phyloP scores from a whole-genome alignment of 164 flowering plant species.

The Pachysandra terminalis region DNA sequence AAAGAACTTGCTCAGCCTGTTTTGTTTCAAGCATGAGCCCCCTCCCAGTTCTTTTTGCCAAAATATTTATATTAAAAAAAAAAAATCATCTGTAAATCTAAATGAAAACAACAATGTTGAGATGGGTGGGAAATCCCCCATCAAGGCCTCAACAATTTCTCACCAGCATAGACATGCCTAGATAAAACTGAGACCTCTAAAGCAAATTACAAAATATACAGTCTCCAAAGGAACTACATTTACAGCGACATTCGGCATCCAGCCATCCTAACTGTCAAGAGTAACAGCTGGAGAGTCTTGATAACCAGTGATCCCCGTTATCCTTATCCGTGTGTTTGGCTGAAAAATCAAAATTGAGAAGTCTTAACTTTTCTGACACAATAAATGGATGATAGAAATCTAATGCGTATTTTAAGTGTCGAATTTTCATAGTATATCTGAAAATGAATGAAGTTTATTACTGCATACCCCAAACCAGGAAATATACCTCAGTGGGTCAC shows the following conservation, averaged over 20 bases:
- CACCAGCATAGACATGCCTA: not conserved
- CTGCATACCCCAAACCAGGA: too few species aligned
- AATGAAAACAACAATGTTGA: not conserved
- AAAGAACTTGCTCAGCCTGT: too few species aligned
- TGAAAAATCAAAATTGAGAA: constrained; percentile 27
- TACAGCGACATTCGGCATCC: not conserved
- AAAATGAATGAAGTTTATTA: too few species aligned
- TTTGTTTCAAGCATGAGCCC: too few species aligned
- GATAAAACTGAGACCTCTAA: not conserved
- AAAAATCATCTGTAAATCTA: not conserved
- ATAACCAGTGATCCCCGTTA: constrained; percentile 85
- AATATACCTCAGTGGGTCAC: too few species aligned
- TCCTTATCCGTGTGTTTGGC: constrained; percentile 88
- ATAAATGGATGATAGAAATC: not conserved
- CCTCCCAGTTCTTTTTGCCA: too few species aligned
- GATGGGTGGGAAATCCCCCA: not conserved
- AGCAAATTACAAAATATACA: constrained; percentile 1
- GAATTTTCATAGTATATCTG: too few species aligned
- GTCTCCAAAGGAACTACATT: not conserved
- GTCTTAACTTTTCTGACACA: too few species aligned
- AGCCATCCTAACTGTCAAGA: constrained; percentile 26
- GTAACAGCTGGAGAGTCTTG: constrained; percentile 62
- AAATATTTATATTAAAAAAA: too few species aligned
- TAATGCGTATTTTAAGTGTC: too few species aligned
- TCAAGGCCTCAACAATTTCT: not conserved